phyloP scores from a whole-genome alignment of 306 rosid species.

The Canavalia gladiata region DNA sequence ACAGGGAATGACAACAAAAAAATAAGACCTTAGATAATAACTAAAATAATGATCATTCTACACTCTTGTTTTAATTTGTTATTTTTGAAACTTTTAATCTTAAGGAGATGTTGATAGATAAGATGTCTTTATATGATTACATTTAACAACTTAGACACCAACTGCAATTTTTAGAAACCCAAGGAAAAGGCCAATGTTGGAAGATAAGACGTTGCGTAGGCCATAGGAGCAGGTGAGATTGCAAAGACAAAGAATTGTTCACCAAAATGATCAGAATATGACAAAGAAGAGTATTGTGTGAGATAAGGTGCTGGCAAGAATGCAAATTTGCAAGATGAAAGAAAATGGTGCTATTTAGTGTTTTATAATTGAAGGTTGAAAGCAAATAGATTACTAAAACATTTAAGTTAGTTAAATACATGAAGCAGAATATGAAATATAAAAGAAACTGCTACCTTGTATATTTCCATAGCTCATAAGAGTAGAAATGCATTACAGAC shows the following conservation, averaged over 20 bases:
- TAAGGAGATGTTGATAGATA: background rate
- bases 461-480: background rate
- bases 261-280: background rate
- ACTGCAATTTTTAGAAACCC: background rate
- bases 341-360: too few species aligned
- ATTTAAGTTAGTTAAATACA: background rate
- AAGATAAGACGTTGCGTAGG: background rate
- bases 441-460: background rate
- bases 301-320: background rate
- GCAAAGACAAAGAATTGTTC: background rate
- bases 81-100: background rate
- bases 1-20: slow-evolving; percentile 6
- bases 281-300: background rate
- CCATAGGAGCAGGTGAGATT: background rate
- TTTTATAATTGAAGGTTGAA: background rate
- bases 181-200: background rate
- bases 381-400: background rate
- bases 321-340: too few species aligned
- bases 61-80: background rate
- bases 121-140: background rate
- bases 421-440: background rate
- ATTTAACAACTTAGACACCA: background rate
- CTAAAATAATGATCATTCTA: background rate
- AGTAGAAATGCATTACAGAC: background rate
- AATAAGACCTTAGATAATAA: background rate